Percentiles rank a stretch among this genome's conserved stretches.
Conservation (phyloP, 257 asterid species). For the Solanum pinnatisectum region DNA sequence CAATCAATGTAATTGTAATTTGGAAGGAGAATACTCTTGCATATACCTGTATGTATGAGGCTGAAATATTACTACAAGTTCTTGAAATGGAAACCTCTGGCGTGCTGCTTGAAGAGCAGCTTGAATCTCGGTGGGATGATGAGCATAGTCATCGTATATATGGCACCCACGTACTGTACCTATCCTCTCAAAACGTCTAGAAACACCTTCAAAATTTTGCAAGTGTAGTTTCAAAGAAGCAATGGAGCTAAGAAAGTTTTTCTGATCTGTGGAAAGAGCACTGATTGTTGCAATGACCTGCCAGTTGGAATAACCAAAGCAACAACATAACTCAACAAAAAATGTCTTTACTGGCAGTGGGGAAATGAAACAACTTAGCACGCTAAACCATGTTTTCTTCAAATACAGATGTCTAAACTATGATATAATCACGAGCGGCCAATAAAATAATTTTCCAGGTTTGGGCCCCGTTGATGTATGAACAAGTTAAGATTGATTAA, state of each 20-base stretch:
- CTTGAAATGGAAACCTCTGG: constrained; percentile 21
- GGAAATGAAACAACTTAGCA: not conserved
- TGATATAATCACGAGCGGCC: not conserved
- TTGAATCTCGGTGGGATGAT: constrained; percentile 28
- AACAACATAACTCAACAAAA: not conserved
- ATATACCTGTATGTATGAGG: constrained; percentile 32
- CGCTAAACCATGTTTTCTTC: not conserved
- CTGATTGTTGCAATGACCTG: constrained; percentile 27
- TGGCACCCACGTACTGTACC: constrained; percentile 17
- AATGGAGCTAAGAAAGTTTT: constrained; percentile 12
- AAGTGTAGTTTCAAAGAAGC: constrained; percentile 12
- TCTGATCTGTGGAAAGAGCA: constrained; percentile 11
- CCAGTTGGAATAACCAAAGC: not conserved
- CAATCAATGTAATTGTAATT: not conserved
- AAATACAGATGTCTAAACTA: not conserved
- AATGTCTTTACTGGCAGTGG: not conserved
- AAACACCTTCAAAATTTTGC: constrained; percentile 18
- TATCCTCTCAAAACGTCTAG: constrained; percentile 27
- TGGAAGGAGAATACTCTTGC: not conserved
- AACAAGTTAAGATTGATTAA: not conserved
- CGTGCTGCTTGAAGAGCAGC: constrained; percentile 27
- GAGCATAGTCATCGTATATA: constrained; percentile 33
- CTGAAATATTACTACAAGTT: constrained; percentile 28
- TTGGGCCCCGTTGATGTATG: not conserved
- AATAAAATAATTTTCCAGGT: not conserved